These are phyloP conservation scores for Nitzschia sp. DNA, from an alignment of 108 stramenopile genomes.

Conservation along the genomic window DNA sequence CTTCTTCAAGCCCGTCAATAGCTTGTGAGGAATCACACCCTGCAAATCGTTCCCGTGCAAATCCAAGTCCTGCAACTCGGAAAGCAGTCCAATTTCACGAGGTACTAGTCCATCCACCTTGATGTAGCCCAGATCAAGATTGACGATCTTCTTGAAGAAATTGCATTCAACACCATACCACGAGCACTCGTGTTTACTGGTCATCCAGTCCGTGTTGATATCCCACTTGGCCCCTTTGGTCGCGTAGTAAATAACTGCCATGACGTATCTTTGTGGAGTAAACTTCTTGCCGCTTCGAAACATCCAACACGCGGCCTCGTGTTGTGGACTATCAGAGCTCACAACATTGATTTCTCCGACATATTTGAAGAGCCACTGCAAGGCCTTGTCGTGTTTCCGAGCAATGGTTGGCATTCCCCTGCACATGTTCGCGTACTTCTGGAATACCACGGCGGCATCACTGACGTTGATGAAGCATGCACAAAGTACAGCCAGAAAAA, in stretches of 20 bases:
- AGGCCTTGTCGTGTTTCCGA: conserved; percentile 23
- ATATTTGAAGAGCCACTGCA: conserved; percentile 17
- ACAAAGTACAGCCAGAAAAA: neutral
- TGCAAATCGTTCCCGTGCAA: conserved; percentile 62
- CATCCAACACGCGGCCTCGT: conserved; percentile 68
- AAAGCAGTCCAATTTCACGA: conserved; percentile 50
- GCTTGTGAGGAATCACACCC: conserved; percentile 52
- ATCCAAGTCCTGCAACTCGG: conserved; percentile 51
- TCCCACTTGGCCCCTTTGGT: conserved; percentile 53
- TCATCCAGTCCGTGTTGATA: conserved; percentile 50
- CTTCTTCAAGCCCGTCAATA: conserved; percentile 36
- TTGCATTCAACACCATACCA: conserved; percentile 67
- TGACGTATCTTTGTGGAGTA: conserved; percentile 46
- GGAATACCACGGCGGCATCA: conserved; percentile 10
- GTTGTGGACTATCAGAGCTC: conserved; percentile 34
- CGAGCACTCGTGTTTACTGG: conserved; percentile 45
- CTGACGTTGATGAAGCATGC: neutral
- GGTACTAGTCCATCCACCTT: conserved; percentile 54
- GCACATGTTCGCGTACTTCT: conserved; percentile 34
- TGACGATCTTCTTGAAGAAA: conserved; percentile 27
- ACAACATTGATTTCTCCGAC: conserved; percentile 23
- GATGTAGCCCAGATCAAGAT: conserved; percentile 56
- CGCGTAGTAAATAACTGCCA: conserved; percentile 50
- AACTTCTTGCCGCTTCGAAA: conserved; percentile 24
- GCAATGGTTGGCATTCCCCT: conserved; percentile 20